Conservation (phyloP, 2,329 filamentous ascomycete genomes). For the Pyricularia sp. region DNA sequence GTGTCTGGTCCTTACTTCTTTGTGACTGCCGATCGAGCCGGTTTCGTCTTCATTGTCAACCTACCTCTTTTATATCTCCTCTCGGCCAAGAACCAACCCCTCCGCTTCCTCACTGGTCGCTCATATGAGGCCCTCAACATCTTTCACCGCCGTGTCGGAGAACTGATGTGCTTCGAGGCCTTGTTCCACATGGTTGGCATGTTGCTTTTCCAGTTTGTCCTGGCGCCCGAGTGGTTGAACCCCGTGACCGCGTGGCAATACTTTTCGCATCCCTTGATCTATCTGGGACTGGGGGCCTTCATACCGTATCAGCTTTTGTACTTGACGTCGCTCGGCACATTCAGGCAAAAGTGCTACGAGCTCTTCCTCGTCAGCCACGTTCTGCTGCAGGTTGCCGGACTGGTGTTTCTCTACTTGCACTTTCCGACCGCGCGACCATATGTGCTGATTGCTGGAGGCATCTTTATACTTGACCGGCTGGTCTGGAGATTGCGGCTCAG, state of each 20-base stretch:
- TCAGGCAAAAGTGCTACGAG: slow-evolving; percentile 54
- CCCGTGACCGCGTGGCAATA: slow-evolving; percentile 32
- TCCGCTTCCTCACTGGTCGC: slow-evolving; percentile 49
- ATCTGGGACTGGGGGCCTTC: slow-evolving; percentile 36
- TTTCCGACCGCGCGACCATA: slow-evolving; percentile 42
- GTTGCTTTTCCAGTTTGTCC: slow-evolving; percentile 42
- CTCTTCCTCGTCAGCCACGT: slow-evolving; percentile 51
- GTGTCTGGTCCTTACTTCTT: slow-evolving; percentile 40
- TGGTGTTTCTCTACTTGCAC: slow-evolving; percentile 51
- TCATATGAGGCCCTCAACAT: slow-evolving; percentile 60
- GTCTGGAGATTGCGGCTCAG: slow-evolving; percentile 47
- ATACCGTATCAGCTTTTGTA: slow-evolving; percentile 51
- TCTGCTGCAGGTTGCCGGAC: slow-evolving; percentile 42
- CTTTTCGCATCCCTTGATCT: slow-evolving; percentile 31
- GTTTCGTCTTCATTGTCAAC: slow-evolving; percentile 40
- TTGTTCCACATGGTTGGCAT: slow-evolving; percentile 46
- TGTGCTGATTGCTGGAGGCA: slow-evolving; percentile 39
- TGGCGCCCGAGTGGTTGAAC: slow-evolving; percentile 36
- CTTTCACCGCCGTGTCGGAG: slow-evolving; percentile 54
- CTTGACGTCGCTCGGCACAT: slow-evolving; percentile 49
- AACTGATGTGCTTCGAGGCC: slow-evolving; percentile 51
- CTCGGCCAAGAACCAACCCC: slow-evolving; percentile 56
- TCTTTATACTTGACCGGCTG: slow-evolving; percentile 49
- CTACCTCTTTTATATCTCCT: slow-evolving; percentile 49
- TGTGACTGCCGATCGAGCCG: slow-evolving; percentile 48